phyloP scores from a whole-genome alignment of 2,329 filamentous ascomycete genomes.

The Penicillium nordicum region DNA sequence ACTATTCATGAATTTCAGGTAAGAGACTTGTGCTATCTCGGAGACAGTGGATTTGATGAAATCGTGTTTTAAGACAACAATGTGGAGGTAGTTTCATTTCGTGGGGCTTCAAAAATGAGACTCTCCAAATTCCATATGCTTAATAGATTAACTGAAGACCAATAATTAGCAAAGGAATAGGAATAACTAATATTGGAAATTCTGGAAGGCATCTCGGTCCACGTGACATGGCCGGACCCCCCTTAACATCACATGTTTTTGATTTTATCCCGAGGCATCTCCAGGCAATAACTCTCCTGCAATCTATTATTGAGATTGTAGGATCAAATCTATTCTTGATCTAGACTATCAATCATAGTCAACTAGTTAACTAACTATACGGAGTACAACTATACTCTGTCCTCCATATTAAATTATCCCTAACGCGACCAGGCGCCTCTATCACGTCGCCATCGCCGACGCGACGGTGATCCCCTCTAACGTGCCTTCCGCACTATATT shows the following conservation, averaged over 20 bases:
- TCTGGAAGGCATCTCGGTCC: neutral
- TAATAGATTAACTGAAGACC: neutral
- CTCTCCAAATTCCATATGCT: neutral
- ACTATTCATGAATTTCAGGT: neutral
- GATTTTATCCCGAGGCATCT: neutral
- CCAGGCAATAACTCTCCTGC: neutral
- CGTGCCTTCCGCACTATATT: neutral
- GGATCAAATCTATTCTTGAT: neutral
- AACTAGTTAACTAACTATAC: too few relatives aligned
- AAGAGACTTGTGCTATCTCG: neutral
- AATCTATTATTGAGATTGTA: neutral
- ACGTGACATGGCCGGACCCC: slow-evolving; percentile 2
- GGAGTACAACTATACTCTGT: neutral
- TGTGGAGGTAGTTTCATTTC: neutral
- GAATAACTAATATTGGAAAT: neutral
- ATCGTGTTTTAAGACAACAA: neutral
- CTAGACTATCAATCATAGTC: neutral
- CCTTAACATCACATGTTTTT: neutral
- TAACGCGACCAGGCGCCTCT: neutral
- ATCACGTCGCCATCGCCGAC: neutral
- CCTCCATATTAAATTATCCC: neutral
- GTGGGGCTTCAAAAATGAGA: neutral
- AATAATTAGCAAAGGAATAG: neutral
- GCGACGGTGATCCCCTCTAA: neutral
- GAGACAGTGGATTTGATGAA: neutral